Conservation (phyloP, 2,329 filamentous ascomycete species). For the Cadophora malorum region DNA sequence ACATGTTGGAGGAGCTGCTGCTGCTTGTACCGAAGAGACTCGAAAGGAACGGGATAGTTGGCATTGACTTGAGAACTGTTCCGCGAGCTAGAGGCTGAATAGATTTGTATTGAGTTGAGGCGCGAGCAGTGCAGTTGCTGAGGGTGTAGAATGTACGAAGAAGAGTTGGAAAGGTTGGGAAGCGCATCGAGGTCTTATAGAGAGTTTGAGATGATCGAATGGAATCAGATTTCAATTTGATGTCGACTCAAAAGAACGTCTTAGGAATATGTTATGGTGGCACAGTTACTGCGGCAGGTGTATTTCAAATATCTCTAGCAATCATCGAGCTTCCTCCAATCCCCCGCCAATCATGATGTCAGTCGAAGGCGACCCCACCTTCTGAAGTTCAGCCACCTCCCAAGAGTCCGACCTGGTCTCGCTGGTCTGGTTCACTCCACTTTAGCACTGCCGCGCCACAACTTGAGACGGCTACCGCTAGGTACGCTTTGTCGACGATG, state of each 20-base stretch:
- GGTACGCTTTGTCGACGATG: constrained; percentile 20
- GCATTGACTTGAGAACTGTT: constrained; percentile 66
- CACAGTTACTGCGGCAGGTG: constrained; percentile 27
- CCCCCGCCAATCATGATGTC: constrained; percentile 34
- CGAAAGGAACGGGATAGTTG: constrained; percentile 78
- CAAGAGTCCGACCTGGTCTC: constrained; percentile 15
- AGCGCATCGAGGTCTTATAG: constrained; percentile 54
- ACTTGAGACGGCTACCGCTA: constrained; percentile 10
- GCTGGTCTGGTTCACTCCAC: neutral
- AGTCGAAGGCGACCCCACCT: constrained; percentile 7
- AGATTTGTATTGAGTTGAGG: constrained; percentile 40
- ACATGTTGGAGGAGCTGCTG: constrained; percentile 62
- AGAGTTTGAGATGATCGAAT: constrained; percentile 19
- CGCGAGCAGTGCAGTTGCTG: constrained; percentile 50
- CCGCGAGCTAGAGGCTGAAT: constrained; percentile 47
- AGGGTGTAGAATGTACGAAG: constrained; percentile 54
- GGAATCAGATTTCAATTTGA: neutral
- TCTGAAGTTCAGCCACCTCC: constrained; percentile 10
- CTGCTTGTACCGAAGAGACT: constrained; percentile 71
- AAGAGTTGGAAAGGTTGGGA: constrained; percentile 55
- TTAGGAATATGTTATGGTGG: constrained; percentile 35
- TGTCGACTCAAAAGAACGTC: constrained; percentile 8
- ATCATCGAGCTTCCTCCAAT: constrained; percentile 12
- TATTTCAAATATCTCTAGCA: constrained; percentile 35
- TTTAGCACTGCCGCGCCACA: constrained; percentile 12